These are phyloP conservation scores for Pogostemon cablin DNA, from an alignment of 257 asterid genomes.

Conservation along the genomic window DNA sequence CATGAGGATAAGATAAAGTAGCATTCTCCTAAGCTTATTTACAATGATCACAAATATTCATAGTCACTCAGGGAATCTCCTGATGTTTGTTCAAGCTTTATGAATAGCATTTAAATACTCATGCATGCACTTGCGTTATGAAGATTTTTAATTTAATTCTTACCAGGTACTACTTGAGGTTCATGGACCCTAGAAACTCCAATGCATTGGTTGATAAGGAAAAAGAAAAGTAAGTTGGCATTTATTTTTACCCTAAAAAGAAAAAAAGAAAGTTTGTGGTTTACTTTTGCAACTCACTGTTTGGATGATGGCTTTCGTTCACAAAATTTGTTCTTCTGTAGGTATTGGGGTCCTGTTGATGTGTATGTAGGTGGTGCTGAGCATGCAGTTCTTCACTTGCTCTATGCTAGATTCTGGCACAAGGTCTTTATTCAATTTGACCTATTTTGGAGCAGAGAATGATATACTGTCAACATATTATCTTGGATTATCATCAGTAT, in stretches of 20 bases:
- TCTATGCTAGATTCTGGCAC: conserved; percentile 99
- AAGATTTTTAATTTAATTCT: conserved; percentile 17
- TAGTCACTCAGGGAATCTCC: not conserved
- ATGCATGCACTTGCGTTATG: conserved; percentile 10
- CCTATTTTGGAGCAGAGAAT: conserved; percentile 14
- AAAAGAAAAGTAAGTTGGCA: conserved; percentile 67
- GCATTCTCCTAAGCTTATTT: conserved; percentile 17
- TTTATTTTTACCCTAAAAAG: not conserved
- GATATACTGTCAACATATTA: not conserved
- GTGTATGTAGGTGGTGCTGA: conserved; percentile 99
- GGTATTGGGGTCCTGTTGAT: conserved; percentile 99
- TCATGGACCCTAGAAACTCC: conserved; percentile 92
- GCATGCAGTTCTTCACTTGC: conserved; percentile 99
- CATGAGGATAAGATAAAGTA: conserved; percentile 1
- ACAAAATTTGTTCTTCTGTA: conserved; percentile 37
- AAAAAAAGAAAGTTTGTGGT: conserved; percentile 8
- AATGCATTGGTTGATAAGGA: conserved; percentile 78
- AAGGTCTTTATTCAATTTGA: conserved; percentile 55
- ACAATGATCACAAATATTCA: not conserved
- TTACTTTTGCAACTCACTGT: not conserved
- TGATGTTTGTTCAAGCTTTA: not conserved
- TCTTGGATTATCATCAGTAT: conserved; percentile 15
- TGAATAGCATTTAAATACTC: not conserved
- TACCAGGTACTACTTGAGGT: conserved; percentile 94
- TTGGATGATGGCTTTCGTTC: conserved; percentile 25